Percentiles rank a stretch among this genome's conserved stretches.
These are phyloP conservation scores for Streptanthus diversifolius DNA, from an alignment of 345 rosid species.

Conservation along the genomic window DNA sequence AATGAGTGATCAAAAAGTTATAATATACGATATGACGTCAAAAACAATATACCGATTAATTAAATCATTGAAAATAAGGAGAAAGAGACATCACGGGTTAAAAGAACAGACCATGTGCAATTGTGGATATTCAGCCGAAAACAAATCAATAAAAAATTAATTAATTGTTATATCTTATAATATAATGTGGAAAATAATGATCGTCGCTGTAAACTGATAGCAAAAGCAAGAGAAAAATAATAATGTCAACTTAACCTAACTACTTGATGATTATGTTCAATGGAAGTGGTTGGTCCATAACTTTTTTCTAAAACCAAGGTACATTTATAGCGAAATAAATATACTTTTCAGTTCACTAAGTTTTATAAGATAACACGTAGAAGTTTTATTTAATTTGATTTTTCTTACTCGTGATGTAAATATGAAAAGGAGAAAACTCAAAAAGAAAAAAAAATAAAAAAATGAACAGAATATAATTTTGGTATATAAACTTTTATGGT, in stretches of 20 bases:
- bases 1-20: neutral
- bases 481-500: slow-evolving; percentile 1
- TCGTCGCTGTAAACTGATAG: neutral
- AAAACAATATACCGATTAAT: neutral
- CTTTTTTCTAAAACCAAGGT: slow-evolving; percentile 8
- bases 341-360: neutral
- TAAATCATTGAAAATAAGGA: neutral
- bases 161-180: neutral
- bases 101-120: slow-evolving; percentile 32
- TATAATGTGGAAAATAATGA: slow-evolving; percentile 3
- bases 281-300: slow-evolving; percentile 20
- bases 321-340: slow-evolving; percentile 14
- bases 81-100: slow-evolving; percentile 18
- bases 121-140: slow-evolving; percentile 10
- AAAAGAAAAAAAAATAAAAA: neutral
- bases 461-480: neutral
- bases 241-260: slow-evolving; percentile 23
- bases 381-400: neutral
- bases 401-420: neutral
- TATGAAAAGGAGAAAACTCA: neutral
- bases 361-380: neutral
- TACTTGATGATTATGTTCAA: slow-evolving; percentile 25
- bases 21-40: neutral
- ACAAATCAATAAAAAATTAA: neutral
- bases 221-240: neutral